A percentile compares a stretch with the other conserved stretches of the same genome.
Evolutionary conservation across 768 basidiomycete genomes (phyloP).

Genomic region (Tulasnella calospora): DNA sequence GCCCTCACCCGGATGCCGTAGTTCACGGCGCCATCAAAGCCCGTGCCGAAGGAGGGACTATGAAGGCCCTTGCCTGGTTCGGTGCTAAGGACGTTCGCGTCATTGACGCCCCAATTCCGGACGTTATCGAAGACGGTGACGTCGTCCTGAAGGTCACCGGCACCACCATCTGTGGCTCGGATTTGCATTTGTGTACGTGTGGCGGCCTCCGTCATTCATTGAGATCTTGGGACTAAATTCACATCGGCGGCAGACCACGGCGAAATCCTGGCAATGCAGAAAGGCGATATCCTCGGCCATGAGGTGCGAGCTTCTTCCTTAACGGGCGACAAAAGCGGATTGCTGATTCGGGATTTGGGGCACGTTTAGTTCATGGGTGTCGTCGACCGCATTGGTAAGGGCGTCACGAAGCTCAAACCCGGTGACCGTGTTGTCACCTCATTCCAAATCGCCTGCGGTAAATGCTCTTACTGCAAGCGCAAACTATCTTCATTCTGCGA

Average conservation of each 20-base stretch:
- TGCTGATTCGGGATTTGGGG: background rate
- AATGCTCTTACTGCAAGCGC: constrained; percentile 66
- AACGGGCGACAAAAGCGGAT: background rate
- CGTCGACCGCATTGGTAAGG: constrained; percentile 60
- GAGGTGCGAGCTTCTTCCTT: constrained; percentile 41
- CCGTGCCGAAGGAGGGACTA: constrained; percentile 50
- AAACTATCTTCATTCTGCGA: constrained; percentile 71
- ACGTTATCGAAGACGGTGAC: constrained; percentile 67
- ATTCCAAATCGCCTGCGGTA: constrained; percentile 74
- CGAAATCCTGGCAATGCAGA: constrained; percentile 62
- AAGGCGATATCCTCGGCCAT: constrained; percentile 72
- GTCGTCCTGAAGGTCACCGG: constrained; percentile 72
- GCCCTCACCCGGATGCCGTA: constrained; percentile 28
- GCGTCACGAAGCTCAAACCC: constrained; percentile 52
- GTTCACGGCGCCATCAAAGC: constrained; percentile 41
- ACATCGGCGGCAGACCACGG: constrained; percentile 43
- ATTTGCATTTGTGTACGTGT: constrained; percentile 32
- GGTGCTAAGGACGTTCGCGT: constrained; percentile 45
- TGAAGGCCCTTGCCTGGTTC: constrained; percentile 69
- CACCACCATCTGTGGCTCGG: constrained; percentile 65
- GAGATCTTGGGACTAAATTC: background rate
- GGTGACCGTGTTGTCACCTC: constrained; percentile 74
- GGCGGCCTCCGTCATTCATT: background rate
- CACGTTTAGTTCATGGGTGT: constrained; percentile 55
- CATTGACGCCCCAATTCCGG: constrained; percentile 49